Base-by-base conservation (phyloP, 2,329 filamentous ascomycete genomes). In the Penicillium sp. region DNA sequence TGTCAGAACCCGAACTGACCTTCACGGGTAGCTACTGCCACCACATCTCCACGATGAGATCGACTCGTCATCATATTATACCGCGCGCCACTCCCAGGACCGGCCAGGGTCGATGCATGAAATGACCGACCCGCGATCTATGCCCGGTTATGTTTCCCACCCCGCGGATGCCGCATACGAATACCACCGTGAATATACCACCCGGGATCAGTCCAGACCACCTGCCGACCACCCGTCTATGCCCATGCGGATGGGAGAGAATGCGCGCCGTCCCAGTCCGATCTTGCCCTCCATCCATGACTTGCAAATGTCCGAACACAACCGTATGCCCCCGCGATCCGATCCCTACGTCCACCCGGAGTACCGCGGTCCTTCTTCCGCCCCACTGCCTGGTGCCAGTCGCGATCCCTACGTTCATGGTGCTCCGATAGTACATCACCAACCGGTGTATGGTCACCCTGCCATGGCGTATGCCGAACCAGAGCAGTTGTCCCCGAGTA, bases 21-120 rank as follows among this genome's bases (percentile, higher is more conserved):
- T n/a, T n/a, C 18, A 22, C 18, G 5, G 5, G 11, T 32, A 67
- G 64, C 52, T 67, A 9, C 60, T 67, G 10, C 64, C 64, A 16
- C 53, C 62, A 39, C 61, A 67, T 43, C 55, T 67, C 7, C 64
- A 66, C 41, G 62, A 65, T 43, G 64, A 65, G 42, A 67, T 67
- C 42, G 64, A 67, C 22, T 64, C 63, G 14, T 59, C 57, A 9
- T 51, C 62, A 43, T 64, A 59, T 43, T 55, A 54, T 37, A 50
- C 47, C 28, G 50, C 57, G 6, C 54, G 57, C 31, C 47, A 51
- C 37, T 51, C 53, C 30, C 57, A 55, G 41, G 60, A 62, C 17
- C 57, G 55, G 14, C 55, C 56, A 17, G 35, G 41, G 18, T 61
- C 55, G 23, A 44, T 42, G 10, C 59, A 58, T 26, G 56, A 62